These are phyloP conservation scores for Saitozyma podzolica DNA, from an alignment of 768 basidiomycete genomes.

Conservation along the genomic window DNA sequence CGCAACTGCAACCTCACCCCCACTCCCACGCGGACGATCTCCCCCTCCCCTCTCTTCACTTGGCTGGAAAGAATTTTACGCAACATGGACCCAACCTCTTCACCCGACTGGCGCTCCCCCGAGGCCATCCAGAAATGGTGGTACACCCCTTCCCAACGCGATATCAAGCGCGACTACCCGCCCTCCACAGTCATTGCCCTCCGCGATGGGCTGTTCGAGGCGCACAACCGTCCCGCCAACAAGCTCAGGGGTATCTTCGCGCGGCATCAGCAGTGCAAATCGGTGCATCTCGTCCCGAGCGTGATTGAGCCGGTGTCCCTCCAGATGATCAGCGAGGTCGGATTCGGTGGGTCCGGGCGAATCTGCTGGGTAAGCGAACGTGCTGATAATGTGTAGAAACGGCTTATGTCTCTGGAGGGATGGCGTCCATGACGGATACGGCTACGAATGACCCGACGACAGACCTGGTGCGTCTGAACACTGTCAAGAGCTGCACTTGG, in stretches of 20 bases:
- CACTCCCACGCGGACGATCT: too few species aligned
- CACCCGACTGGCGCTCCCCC: conserved; percentile 10
- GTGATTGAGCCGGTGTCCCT: conserved; percentile 76
- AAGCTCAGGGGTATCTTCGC: conserved; percentile 74
- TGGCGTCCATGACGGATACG: conserved; percentile 41
- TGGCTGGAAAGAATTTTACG: too few species aligned
- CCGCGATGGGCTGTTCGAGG: conserved; percentile 83
- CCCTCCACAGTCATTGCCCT: conserved; percentile 78
- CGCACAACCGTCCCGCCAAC: conserved; percentile 75
- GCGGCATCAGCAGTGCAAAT: conserved; percentile 63
- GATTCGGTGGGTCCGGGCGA: conserved; percentile 12
- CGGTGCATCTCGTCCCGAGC: conserved; percentile 86
- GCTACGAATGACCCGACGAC: conserved; percentile 8
- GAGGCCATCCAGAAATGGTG: conserved; percentile 63
- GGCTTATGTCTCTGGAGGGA: conserved; percentile 89
- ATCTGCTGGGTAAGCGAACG: too few species aligned
- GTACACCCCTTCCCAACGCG: conserved; percentile 67
- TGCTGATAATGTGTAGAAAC: conserved; percentile 57
- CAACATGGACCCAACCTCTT: too few species aligned
- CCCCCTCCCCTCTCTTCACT: too few species aligned
- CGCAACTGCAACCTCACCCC: too few species aligned
- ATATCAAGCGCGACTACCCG: conserved; percentile 75
- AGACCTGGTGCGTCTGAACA: conserved; percentile 6
- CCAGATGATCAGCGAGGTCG: conserved; percentile 54
- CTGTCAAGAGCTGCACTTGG: too few species aligned